phyloP scores from a whole-genome alignment of 495 filamentous ascomycete genomes.

The Bombardia bombarda region DNA sequence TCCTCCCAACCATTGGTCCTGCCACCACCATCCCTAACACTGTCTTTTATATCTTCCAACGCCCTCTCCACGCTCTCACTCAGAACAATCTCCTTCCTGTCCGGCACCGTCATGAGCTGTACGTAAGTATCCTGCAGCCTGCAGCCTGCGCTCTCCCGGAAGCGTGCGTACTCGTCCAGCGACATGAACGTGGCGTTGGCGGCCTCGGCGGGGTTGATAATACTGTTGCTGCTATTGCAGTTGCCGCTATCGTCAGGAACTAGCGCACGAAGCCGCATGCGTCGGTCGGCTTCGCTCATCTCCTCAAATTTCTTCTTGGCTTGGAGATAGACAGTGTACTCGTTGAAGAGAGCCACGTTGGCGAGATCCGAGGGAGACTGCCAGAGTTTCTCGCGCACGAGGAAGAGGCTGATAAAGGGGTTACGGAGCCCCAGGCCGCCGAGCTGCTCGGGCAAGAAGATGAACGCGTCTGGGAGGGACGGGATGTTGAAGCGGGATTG shows the following conservation, averaged over 20 bases:
- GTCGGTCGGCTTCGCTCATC: no score
- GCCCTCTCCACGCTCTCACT: slow-evolving; percentile 16
- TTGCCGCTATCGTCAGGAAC: no score
- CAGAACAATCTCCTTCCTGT: slow-evolving; percentile 12
- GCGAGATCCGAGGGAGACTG: no score
- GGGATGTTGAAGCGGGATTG: slow-evolving; percentile 42
- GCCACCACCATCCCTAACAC: no score
- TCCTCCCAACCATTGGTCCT: no score
- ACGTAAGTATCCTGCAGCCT: slow-evolving; percentile 4
- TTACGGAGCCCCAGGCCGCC: slow-evolving; percentile 50
- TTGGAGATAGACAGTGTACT: no score
- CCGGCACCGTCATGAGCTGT: slow-evolving; percentile 14
- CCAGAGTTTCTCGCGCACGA: slow-evolving; percentile 31
- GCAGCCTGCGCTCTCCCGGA: slow-evolving; percentile 29
- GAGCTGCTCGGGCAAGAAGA: slow-evolving; percentile 47
- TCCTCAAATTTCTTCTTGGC: no score
- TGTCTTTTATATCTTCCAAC: no score
- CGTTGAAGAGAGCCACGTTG: no score
- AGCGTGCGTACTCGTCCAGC: slow-evolving; percentile 40
- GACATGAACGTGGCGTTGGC: slow-evolving; percentile 35
- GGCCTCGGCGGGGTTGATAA: slow-evolving; percentile 23
- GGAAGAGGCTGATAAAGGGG: slow-evolving; percentile 39
- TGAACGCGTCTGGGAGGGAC: slow-evolving; percentile 52
- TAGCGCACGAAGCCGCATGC: no score
- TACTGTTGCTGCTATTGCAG: no score